A percentile compares a stretch with the other conserved stretches of the same genome.
Conservation (phyloP, 2,329 filamentous ascomycete genomes). For the Elsinoe perseae region DNA sequence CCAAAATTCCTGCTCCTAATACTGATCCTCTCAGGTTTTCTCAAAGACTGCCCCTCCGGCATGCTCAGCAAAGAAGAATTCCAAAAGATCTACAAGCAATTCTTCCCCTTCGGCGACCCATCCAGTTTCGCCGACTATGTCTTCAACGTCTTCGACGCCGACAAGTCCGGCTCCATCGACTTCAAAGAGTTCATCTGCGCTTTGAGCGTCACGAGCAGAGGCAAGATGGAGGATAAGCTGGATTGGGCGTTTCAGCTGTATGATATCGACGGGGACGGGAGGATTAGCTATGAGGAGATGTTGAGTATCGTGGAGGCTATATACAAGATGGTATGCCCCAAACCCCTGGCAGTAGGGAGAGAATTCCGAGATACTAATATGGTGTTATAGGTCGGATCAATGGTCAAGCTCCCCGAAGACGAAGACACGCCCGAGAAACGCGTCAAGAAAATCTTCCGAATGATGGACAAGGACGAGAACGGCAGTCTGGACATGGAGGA, state of each 20-base stretch:
- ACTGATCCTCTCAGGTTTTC: slow-evolving; percentile 58
- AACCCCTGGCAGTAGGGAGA: neutral
- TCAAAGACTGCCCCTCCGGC: slow-evolving; percentile 95
- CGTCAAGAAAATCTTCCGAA: slow-evolving; percentile 94
- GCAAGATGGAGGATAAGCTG: slow-evolving; percentile 98
- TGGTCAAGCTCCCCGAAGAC: slow-evolving; percentile 98
- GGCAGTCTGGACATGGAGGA: slow-evolving; percentile 93
- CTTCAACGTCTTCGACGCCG: slow-evolving; percentile 97
- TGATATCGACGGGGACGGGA: slow-evolving; percentile 97
- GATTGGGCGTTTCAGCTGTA: slow-evolving; percentile 99
- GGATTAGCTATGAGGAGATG: slow-evolving; percentile 99
- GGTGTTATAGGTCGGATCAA: slow-evolving; percentile 80
- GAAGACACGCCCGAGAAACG: slow-evolving; percentile 99
- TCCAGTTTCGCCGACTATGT: slow-evolving; percentile 98
- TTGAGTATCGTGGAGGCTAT: slow-evolving; percentile 97
- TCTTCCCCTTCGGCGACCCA: slow-evolving; percentile 97
- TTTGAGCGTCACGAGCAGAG: slow-evolving; percentile 88
- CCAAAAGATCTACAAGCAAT: slow-evolving; percentile 99
- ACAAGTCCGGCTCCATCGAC: slow-evolving; percentile 95
- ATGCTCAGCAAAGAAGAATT: slow-evolving; percentile 98
- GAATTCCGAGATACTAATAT: slow-evolving; percentile 16
- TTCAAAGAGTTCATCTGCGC: slow-evolving; percentile 99
- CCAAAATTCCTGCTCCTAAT: slow-evolving; percentile 19
- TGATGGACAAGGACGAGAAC: slow-evolving; percentile 99
- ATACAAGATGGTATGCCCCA: slow-evolving; percentile 81